These are phyloP conservation scores for Inonotus hispidus DNA, from an alignment of 1,284 basidiomycete species.

Conservation along the genomic window DNA sequence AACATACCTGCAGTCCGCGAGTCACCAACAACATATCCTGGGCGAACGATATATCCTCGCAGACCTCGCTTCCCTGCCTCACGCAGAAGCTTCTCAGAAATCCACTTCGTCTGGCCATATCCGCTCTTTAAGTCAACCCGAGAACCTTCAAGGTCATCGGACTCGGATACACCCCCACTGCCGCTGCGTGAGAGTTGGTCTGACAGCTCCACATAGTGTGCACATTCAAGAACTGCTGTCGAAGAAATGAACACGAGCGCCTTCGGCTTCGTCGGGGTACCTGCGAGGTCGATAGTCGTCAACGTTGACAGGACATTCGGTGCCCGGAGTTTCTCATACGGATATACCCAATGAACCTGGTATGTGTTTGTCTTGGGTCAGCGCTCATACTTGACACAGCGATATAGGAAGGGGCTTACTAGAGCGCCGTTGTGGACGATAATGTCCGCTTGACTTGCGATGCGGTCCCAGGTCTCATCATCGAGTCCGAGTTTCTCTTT, in stretches of 20 bases:
- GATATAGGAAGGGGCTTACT: conserved; percentile 41
- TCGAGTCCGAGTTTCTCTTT: conserved; percentile 74
- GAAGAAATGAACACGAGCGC: conserved; percentile 89
- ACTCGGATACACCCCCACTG: conserved; percentile 74
- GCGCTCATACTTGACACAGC: not conserved
- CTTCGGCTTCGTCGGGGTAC: conserved; percentile 66
- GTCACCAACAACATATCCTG: conserved; percentile 96
- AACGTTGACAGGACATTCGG: conserved; percentile 92
- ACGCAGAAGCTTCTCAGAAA: conserved; percentile 91
- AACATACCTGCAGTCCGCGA: conserved; percentile 74
- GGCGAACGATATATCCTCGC: conserved; percentile 84
- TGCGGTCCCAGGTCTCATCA: conserved; percentile 57
- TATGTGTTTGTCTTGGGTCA: not conserved
- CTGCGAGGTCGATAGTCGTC: conserved; percentile 77
- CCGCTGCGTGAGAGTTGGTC: conserved; percentile 56
- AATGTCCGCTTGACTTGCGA: conserved; percentile 76
- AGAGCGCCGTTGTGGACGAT: conserved; percentile 96
- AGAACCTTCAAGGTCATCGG: conserved; percentile 89
- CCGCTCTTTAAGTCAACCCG: conserved; percentile 76
- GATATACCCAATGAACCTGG: conserved; percentile 98
- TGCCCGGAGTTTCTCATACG: conserved; percentile 88
- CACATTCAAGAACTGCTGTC: conserved; percentile 89
- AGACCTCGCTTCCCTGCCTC: conserved; percentile 87
- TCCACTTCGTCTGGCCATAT: conserved; percentile 99
- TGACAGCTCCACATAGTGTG: conserved; percentile 85